Base-by-base conservation (phyloP, 2,329 filamentous ascomycete species). In the Fusarium xyrophilum region DNA sequence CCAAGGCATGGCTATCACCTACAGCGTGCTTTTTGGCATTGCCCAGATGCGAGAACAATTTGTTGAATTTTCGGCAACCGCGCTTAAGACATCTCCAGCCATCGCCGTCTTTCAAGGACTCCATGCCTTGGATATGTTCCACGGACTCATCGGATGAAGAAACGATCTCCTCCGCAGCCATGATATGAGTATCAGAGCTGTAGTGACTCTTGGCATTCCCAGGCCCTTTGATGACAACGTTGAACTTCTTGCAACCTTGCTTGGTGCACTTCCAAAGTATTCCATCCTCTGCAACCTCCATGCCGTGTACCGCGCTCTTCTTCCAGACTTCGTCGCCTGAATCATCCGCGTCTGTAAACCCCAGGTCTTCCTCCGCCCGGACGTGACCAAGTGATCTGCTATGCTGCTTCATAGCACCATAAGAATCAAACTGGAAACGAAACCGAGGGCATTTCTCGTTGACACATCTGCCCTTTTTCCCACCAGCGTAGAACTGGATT, bases 201-300 rank as follows among this genome's bases (percentile, higher is more conserved):
- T 14, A 50, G 47, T 68, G 65, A 14, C 19, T 12, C 8, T 25
- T 53, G 17, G 43, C 61, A 9, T 68, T 68, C 1, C 27, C 12
- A 2, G 23, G 6, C 6, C 10, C 27, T 11, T 19, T 52, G 7
- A 68, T 57, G 21, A 46, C 19, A 19, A 43, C 42, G 27, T 38
- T 25, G 10, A 54, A 66, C 3, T 63, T 44, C 23, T 46, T 69
- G 32, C 66, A 69, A 2, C 66, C 66, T 17, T 35, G 48, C 7
- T 63, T 68, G 32, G 28, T 32, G 14, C 66, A 68, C n/a, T 39
- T 68, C 65, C 61, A 69, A 15, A 35, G 39, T 0, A 27, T 2
- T 4, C 32, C 54, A 10, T 56, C 54, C 9, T 64, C 30, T 1
- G 48, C 40, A 5, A 63, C 40, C 2, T 70, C 50, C 21, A 69